Percentiles rank a stretch among this genome's conserved stretches.
Evolutionary conservation across 805 yeast genomes (phyloP).

Genomic region (Vanderwaltozyma tropicalis): DNA sequence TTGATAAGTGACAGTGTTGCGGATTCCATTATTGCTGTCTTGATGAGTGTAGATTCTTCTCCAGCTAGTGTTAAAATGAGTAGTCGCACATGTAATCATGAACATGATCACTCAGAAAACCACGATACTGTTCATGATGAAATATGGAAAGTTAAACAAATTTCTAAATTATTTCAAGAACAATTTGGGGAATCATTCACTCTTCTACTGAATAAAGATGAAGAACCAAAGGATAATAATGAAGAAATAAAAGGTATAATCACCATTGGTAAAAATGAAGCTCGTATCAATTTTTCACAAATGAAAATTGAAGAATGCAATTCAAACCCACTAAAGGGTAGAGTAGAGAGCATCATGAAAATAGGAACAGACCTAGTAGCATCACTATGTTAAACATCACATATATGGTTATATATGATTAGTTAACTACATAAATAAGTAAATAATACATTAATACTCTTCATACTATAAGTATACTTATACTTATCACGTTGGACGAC

Average conservation of each 20-base stretch:
- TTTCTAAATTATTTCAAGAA: conserved; percentile 55
- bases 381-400: conserved; percentile 65
- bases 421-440: no score
- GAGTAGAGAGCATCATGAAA: conserved; percentile 70
- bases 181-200: conserved; percentile 80
- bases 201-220: conserved; percentile 14
- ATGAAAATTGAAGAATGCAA: conserved; percentile 59
- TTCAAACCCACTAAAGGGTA: conserved; percentile 65
- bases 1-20: conserved; percentile 87
- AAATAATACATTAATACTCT: no score
- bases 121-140: conserved; percentile 10
- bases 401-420: no score
- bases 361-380: conserved; percentile 77
- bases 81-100: conserved; percentile 46
- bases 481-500: no score
- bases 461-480: no score
- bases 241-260: conserved; percentile 41
- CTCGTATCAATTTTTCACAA: conserved; percentile 52
- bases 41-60: conserved; percentile 85
- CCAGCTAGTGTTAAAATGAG: conserved; percentile 91
- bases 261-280: conserved; percentile 65
- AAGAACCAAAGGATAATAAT: neutral
- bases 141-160: conserved; percentile 38
- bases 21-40: conserved; percentile 82
- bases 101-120: conserved; percentile 21